These are phyloP conservation scores for Hymenochaete sp. DNA, from an alignment of 1,284 basidiomycete species.

Conservation along the genomic window DNA sequence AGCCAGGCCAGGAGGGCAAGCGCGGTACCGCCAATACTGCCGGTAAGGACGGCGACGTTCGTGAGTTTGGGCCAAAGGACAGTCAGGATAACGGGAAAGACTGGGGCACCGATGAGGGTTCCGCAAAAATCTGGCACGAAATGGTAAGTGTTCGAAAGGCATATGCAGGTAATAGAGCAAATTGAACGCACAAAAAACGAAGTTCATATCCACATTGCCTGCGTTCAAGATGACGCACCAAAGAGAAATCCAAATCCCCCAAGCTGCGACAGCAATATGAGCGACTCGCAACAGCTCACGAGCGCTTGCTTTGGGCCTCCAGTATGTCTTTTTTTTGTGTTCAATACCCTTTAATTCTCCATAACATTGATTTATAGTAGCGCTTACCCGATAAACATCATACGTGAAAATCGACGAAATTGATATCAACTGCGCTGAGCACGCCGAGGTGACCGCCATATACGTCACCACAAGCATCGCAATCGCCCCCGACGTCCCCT, in stretches of 20 bases:
- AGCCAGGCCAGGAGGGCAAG: conserved; percentile 44
- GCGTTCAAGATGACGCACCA: conserved; percentile 17
- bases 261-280: conserved; percentile 49
- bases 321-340: conserved; percentile 56
- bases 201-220: conserved; percentile 17
- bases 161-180: background rate
- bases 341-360: no score
- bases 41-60: conserved; percentile 32
- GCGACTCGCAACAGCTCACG: conserved; percentile 50
- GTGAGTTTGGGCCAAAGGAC: conserved; percentile 42
- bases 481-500: conserved; percentile 44
- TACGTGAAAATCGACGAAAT: conserved; percentile 32
- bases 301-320: conserved; percentile 53
- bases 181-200: conserved; percentile 13
- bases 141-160: background rate
- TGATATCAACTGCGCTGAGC: conserved; percentile 52
- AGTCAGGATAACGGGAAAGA: conserved; percentile 27
- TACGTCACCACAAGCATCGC: conserved; percentile 46
- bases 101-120: conserved; percentile 13
- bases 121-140: conserved; percentile 12
- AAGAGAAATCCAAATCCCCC: conserved; percentile 47
- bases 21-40: conserved; percentile 35
- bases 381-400: conserved; percentile 14
- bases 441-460: conserved; percentile 50
- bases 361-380: background rate